phyloP scores from a whole-genome alignment of 768 basidiomycete species.

The Amanita molliuscula region DNA sequence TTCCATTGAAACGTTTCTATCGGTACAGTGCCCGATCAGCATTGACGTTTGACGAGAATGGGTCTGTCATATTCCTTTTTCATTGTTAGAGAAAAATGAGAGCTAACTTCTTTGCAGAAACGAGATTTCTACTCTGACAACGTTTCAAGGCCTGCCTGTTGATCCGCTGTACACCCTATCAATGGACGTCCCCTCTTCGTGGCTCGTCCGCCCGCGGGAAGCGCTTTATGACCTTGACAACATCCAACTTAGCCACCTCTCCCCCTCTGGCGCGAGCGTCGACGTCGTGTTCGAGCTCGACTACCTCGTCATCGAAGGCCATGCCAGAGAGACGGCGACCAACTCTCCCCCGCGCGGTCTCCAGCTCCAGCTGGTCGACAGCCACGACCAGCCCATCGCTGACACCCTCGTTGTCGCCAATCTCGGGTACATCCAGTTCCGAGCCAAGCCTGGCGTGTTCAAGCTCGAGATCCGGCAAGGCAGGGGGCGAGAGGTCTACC shows the following conservation, averaged over 20 bases:
- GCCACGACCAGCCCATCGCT: slow-evolving; percentile 41
- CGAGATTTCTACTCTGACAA: slow-evolving; percentile 46
- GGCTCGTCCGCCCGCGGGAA: slow-evolving; percentile 87
- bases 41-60: slow-evolving; percentile 54
- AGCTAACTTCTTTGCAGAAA: slow-evolving; percentile 24
- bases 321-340: slow-evolving; percentile 66
- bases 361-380: slow-evolving; percentile 69
- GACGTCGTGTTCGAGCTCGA: slow-evolving; percentile 82
- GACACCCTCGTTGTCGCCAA: slow-evolving; percentile 94
- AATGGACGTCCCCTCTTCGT: slow-evolving; percentile 84
- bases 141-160: slow-evolving; percentile 65
- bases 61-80: slow-evolving; percentile 38
- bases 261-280: slow-evolving; percentile 50
- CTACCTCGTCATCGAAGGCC: slow-evolving; percentile 88
- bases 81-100: not conserved
- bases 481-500: slow-evolving; percentile 69
- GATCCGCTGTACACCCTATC: slow-evolving; percentile 92
- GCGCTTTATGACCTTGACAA: slow-evolving; percentile 94
- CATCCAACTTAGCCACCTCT: slow-evolving; percentile 68
- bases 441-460: slow-evolving; percentile 85
- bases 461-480: slow-evolving; percentile 76
- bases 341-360: slow-evolving; percentile 78
- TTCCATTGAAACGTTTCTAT: slow-evolving; percentile 91
- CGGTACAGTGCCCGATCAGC: slow-evolving; percentile 56
- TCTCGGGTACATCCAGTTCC: slow-evolving; percentile 93